A percentile compares a stretch with the other conserved stretches of the same genome.
These are phyloP conservation scores for Iris pallida DNA, from an alignment of 116 monocot species.

Conservation along the genomic window DNA sequence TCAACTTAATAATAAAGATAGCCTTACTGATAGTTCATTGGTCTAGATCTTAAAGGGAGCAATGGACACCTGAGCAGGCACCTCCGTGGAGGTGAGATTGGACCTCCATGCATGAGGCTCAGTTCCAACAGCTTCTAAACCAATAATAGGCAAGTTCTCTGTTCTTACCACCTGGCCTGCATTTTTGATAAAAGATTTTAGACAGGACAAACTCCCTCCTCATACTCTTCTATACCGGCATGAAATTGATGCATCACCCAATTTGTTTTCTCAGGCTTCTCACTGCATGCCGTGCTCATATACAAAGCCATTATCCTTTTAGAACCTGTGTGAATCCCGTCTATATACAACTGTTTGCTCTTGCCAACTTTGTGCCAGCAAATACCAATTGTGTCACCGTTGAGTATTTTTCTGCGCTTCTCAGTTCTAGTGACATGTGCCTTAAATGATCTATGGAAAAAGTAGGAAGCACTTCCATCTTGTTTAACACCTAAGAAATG, in stretches of 20 bases:
- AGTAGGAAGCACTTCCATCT: conserved; percentile 58
- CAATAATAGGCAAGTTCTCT: background rate
- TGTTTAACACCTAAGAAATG: conserved; percentile 42
- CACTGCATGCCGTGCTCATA: conserved; percentile 5
- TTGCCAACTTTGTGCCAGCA: conserved; percentile 39
- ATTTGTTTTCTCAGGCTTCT: conserved; percentile 33
- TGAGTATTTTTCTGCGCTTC: conserved; percentile 7
- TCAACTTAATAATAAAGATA: background rate
- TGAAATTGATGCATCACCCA: conserved; percentile 70
- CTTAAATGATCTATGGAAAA: conserved; percentile 50
- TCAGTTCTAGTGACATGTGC: background rate
- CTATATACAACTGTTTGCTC: conserved; percentile 23
- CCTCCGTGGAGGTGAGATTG: background rate
- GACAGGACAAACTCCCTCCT: conserved; percentile 39
- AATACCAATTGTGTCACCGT: background rate
- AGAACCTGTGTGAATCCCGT: conserved; percentile 37
- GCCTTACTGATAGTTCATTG: background rate
- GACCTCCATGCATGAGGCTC: conserved; percentile 2
- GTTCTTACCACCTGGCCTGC: background rate
- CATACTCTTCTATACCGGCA: conserved; percentile 15
- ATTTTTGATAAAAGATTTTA: conserved; percentile 41
- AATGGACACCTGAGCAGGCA: conserved; percentile 14
- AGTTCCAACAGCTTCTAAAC: conserved; percentile 5
- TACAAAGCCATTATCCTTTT: conserved; percentile 35
- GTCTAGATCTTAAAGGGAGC: background rate